Base-by-base conservation (phyloP, 176 grass and related monocot species). In the Hordeum marinum region DNA sequence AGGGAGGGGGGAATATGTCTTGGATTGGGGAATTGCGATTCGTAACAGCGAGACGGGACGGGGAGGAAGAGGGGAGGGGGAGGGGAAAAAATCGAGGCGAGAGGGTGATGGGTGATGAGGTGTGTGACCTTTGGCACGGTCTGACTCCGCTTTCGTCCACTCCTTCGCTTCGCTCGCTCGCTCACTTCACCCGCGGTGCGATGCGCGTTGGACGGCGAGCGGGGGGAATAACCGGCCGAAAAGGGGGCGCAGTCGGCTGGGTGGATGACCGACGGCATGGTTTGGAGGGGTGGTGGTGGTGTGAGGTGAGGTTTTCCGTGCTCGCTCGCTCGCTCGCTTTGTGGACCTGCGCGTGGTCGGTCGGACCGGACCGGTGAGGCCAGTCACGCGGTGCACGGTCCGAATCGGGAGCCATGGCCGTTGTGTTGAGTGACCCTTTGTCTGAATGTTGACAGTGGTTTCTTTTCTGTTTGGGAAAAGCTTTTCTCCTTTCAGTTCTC, bases 11-110 rank as follows among this genome's bases (percentile, higher is more conserved):
- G 88, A 85, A 81, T 85, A 82, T 24, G 78, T 89, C 32, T 63
- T 63, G 72, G 83, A 82, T 81, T 90, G 88, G 88, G 88, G 83
- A 90, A 90, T 89, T 80, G 87, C 76, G 77, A 89, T 50, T 69
- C 40, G 83, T 42, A 77, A 21, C 76, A 66, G 57, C 59, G 57
- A 70, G 73, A 50, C 52, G 62, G 9, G 34, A 21, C 32, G 58
- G 12, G 18, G 64, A 35, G 20, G 1, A 4, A n/a, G n/a, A 4
- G 7, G 18, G 18, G 7, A 32, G 11, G 4, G 2, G 14, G 14
- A 45, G 17, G 75, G 35, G 5, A 42, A 46, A 74, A 46, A 74
- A 48, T 74, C 14, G 71, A 74, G 70, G 26, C 8, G 60, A 32
- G 4, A 4, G 50, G 25, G 77, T 10, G 77, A 26, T 10, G 26